Conservation (phyloP, 1,139 yeast species). For the Kurtzmaniella quercitrusa region DNA sequence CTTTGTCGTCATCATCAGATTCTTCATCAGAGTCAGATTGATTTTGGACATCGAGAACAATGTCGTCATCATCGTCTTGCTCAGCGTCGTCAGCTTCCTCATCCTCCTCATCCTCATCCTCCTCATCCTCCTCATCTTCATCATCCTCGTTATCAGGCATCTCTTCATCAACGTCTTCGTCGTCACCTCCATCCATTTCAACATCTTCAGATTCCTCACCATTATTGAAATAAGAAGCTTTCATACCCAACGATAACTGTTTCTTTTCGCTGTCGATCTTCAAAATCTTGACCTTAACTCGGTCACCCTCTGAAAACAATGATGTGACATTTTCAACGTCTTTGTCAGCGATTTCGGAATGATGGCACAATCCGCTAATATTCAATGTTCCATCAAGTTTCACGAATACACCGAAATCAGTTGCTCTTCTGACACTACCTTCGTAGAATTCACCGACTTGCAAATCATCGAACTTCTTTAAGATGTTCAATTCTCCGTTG, state of each 20-base stretch:
- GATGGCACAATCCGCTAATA: conserved; percentile 85
- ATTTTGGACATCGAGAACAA: conserved; percentile 16
- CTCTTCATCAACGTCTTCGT: conserved; percentile 20
- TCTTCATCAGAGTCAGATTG: conserved; percentile 19
- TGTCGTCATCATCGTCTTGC: conserved; percentile 21
- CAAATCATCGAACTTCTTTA: conserved; percentile 63
- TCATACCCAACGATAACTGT: conserved; percentile 85
- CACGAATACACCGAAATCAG: conserved; percentile 90
- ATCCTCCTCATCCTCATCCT: conserved; percentile 19
- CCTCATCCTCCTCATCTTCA: conserved; percentile 21
- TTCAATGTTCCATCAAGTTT: conserved; percentile 70
- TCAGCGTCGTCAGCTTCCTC: conserved; percentile 25
- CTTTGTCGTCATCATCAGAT: conserved; percentile 17
- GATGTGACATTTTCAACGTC: conserved; percentile 46
- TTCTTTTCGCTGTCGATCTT: conserved; percentile 60
- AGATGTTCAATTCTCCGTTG: conserved; percentile 55
- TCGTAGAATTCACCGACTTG: conserved; percentile 66
- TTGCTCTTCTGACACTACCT: conserved; percentile 75
- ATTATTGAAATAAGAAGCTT: conserved; percentile 77
- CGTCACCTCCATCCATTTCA: conserved; percentile 28
- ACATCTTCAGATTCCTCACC: conserved; percentile 31
- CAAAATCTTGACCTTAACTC: conserved; percentile 79
- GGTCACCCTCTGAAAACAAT: conserved; percentile 82
- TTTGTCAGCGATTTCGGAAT: conserved; percentile 75
- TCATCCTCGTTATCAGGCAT: conserved; percentile 22